Evolutionary conservation across 257 asterid genomes (phyloP).

Genomic region (Leonotis leonurus): DNA sequence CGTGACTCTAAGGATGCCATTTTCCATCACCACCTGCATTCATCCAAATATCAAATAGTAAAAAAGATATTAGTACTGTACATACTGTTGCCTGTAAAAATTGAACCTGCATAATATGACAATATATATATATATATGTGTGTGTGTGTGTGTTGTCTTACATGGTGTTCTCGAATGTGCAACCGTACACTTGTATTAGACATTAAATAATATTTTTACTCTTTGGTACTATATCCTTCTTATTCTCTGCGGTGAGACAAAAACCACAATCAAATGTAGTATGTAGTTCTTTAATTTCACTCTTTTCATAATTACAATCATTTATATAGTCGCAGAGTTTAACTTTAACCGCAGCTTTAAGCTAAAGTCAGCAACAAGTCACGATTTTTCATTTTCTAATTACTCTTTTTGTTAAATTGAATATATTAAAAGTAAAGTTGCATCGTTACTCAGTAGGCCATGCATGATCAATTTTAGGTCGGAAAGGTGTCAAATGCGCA

Average conservation of each 20-base stretch:
- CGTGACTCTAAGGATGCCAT: slow-evolving; percentile 61
- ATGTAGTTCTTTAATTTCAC: not conserved
- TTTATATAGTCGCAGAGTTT: not conserved
- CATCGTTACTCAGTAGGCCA: too few relatives aligned
- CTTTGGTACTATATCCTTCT: not conserved
- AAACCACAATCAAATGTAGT: not conserved
- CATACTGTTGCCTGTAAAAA: too few relatives aligned
- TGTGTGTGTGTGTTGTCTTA: slow-evolving; percentile 18
- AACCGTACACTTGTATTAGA: slow-evolving; percentile 31
- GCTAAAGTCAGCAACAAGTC: not conserved
- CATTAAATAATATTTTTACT: slow-evolving; percentile 31
- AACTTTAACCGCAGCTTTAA: too few relatives aligned
- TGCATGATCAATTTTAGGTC: too few relatives aligned
- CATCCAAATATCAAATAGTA: not conserved
- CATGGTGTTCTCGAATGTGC: slow-evolving; percentile 53
- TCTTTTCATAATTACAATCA: not conserved
- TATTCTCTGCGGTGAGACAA: too few relatives aligned
- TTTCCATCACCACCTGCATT: slow-evolving; percentile 60
- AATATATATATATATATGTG: not conserved
- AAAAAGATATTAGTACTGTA: too few relatives aligned
- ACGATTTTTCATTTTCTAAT: not conserved
- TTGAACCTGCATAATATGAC: not conserved
- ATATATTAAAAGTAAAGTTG: too few relatives aligned
- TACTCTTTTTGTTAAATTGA: too few relatives aligned
- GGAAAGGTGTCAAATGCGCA: not conserved